phyloP scores from a whole-genome alignment of 2,329 filamentous ascomycete genomes.

The Exophiala sp. region DNA sequence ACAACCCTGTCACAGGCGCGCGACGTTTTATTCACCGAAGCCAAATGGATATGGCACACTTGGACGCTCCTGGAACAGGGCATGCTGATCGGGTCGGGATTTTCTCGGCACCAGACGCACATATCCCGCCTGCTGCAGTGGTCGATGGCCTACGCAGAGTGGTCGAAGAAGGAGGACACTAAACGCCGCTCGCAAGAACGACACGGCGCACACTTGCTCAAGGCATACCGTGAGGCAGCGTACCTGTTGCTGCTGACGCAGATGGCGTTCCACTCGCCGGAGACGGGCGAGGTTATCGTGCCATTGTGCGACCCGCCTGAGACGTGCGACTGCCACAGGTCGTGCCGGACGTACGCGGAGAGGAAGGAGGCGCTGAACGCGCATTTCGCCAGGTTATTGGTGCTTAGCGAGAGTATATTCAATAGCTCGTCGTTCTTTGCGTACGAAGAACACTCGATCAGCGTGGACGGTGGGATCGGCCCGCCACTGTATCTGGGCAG shows the following conservation, averaged over 20 bases:
- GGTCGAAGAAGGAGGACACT: conserved; percentile 14
- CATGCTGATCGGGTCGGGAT: conserved; percentile 12
- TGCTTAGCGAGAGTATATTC: conserved; percentile 25
- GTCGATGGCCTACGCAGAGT: conserved; percentile 27
- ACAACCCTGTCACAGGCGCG: conserved; percentile 24
- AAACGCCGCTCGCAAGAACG: conserved; percentile 4
- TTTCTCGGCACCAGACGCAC: conserved; percentile 23
- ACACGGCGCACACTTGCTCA: conserved; percentile 17
- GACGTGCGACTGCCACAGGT: conserved; percentile 21
- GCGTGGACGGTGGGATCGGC: conserved; percentile 25
- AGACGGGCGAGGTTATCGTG: conserved; percentile 23
- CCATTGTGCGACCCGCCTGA: conserved; percentile 23
- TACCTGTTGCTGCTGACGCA: conserved; percentile 24
- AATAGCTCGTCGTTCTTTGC: conserved; percentile 18
- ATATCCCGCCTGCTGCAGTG: conserved; percentile 26
- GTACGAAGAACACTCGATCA: conserved; percentile 23
- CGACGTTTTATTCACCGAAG: conserved; percentile 27
- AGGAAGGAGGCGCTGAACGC: conserved; percentile 24
- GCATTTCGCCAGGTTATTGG: conserved; percentile 25
- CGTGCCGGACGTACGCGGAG: conserved; percentile 23
- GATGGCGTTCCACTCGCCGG: conserved; percentile 24
- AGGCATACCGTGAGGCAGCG: conserved; percentile 22
- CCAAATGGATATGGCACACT: conserved; percentile 27
- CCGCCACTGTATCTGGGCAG: conserved; percentile 20
- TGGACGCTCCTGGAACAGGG: conserved; percentile 23